Conservation (phyloP, 495 filamentous ascomycete species). For the Beverwykella pulmonaria region DNA sequence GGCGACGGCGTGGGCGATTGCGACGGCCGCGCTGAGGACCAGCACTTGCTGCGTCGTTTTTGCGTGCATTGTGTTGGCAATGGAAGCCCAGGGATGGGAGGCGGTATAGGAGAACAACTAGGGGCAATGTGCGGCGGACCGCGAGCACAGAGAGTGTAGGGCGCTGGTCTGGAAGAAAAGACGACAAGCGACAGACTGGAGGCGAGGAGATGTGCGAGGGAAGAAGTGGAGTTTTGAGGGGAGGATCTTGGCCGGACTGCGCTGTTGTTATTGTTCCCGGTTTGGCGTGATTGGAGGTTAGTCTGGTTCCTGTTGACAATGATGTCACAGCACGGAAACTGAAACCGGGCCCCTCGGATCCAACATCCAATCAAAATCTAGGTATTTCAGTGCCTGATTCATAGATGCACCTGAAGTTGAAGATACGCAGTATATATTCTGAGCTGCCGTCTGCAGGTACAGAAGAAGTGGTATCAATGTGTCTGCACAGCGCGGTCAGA, state of each 20-base stretch:
- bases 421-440: no score
- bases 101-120: neutral
- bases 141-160: neutral
- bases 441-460: no score
- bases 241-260: neutral
- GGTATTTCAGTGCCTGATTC: no score
- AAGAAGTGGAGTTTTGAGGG: neutral
- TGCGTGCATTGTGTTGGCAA: neutral
- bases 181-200: neutral
- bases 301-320: neutral
- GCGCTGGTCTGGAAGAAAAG: neutral
- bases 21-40: constrained; percentile 6
- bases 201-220: neutral
- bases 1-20: constrained; percentile 21
- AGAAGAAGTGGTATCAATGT: no score
- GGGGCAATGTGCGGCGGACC: neutral
- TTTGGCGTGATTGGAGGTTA: neutral
- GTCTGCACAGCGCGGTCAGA: no score
- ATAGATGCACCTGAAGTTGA: no score
- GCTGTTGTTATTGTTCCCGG: neutral
- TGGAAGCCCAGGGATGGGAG: neutral
- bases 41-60: constrained; percentile 1
- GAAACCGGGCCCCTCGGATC: neutral
- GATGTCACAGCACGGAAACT: neutral
- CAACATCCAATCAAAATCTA: no score